Evolutionary conservation across 176 grass and related monocot genomes (phyloP).

Genomic region (Phoenix roebelenii): DNA sequence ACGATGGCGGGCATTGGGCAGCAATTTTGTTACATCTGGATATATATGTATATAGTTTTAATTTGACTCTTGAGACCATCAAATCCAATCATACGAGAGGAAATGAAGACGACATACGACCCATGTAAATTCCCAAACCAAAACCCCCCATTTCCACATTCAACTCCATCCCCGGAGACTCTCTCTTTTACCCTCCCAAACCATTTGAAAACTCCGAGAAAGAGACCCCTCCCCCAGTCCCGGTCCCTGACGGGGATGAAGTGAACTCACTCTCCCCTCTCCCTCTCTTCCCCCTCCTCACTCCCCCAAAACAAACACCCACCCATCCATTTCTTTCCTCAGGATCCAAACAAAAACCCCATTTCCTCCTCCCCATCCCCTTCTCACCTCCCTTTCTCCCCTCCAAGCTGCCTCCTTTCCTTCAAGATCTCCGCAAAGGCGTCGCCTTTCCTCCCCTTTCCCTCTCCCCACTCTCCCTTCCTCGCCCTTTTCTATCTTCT

Average conservation of each 20-base stretch:
- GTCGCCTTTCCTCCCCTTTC: neutral
- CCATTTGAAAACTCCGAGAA: conserved; percentile 47
- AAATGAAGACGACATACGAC: conserved; percentile 1
- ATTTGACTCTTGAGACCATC: conserved; percentile 41
- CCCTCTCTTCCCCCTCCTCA: neutral
- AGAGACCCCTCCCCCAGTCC: conserved; percentile 14
- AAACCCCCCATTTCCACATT: conserved; percentile 8
- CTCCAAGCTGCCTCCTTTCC: conserved; percentile 3
- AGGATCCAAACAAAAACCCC: too few relatives aligned
- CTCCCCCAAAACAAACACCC: neutral
- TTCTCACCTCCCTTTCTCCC: conserved; percentile 13
- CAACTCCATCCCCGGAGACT: conserved; percentile 18
- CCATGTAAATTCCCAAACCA: neutral
- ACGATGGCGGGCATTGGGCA: too few relatives aligned
- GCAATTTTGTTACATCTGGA: too few relatives aligned
- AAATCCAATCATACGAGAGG: conserved; percentile 34
- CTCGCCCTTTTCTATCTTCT: conserved; percentile 21
- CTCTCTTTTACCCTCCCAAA: conserved; percentile 17
- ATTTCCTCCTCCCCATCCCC: neutral
- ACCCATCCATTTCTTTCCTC: too few relatives aligned
- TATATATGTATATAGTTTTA: neutral
- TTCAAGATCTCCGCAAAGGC: neutral
- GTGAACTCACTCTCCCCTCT: too few relatives aligned
- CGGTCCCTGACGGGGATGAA: too few relatives aligned
- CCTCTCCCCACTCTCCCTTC: neutral